Evolutionary conservation across 805 yeast genomes (phyloP).

Genomic region (Allodekkera sacchari): DNA sequence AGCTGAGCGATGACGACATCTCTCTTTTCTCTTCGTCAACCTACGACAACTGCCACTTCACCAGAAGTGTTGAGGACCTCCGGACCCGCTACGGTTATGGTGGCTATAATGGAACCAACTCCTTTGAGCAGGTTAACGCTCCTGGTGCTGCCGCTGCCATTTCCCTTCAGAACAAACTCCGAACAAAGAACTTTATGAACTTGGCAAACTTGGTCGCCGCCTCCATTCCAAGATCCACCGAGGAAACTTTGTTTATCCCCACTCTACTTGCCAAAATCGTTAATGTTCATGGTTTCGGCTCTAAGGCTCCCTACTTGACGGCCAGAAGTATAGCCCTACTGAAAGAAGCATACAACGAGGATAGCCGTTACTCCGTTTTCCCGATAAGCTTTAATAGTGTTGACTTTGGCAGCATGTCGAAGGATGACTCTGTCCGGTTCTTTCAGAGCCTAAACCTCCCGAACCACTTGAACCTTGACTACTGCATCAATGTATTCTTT

Average conservation of each 20-base stretch:
- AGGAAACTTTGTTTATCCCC: constrained; percentile 69
- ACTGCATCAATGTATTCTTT: constrained; percentile 58
- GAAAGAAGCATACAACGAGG: constrained; percentile 39
- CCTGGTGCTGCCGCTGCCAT: constrained; percentile 72
- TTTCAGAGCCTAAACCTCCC: constrained; percentile 36
- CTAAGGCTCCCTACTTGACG: constrained; percentile 61
- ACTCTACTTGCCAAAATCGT: constrained; percentile 62
- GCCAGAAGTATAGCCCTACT: constrained; percentile 65
- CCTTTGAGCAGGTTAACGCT: constrained; percentile 61
- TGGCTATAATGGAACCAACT: constrained; percentile 11
- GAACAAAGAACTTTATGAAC: constrained; percentile 36
- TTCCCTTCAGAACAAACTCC: constrained; percentile 36
- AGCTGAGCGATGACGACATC: constrained; percentile 40
- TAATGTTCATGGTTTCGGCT: constrained; percentile 61
- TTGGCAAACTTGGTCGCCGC: constrained; percentile 56
- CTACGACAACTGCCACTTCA: constrained; percentile 11
- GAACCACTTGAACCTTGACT: constrained; percentile 55
- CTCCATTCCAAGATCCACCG: constrained; percentile 69
- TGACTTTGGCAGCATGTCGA: constrained; percentile 29
- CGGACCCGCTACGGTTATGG: constrained; percentile 5
- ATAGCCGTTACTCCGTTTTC: constrained; percentile 22
- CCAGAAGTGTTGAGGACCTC: constrained; percentile 16
- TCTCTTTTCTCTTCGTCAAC: constrained; percentile 21
- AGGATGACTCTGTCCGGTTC: constrained; percentile 37
- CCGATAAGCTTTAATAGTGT: constrained; percentile 26